These are phyloP conservation scores for Didymosphaeria variabile DNA, from an alignment of 2,329 filamentous ascomycete genomes.

Conservation along the genomic window DNA sequence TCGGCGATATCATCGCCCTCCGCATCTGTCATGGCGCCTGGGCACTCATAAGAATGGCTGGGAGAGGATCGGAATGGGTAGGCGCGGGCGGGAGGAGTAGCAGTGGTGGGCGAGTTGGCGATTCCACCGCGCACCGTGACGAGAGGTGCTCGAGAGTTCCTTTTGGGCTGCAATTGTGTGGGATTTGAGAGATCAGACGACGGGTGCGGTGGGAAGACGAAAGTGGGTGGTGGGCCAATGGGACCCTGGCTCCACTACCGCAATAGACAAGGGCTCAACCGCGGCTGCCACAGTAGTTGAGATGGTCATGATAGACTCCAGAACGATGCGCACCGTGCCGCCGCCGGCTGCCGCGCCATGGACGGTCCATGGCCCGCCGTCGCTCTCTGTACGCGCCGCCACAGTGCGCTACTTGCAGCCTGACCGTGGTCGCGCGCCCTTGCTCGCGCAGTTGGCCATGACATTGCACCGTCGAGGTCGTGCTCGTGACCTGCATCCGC, in stretches of 20 bases:
- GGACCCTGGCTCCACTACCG: conserved; percentile 9
- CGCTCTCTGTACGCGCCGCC: conserved; percentile 1
- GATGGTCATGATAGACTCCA: background rate
- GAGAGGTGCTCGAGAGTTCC: conserved; percentile 28
- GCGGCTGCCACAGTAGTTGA: conserved; percentile 8
- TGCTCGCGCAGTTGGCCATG: background rate
- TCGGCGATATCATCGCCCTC: conserved; percentile 33
- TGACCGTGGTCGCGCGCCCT: background rate
- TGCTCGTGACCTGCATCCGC: conserved; percentile 9
- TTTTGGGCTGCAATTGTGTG: conserved; percentile 29
- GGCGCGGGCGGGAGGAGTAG: background rate
- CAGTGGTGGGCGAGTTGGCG: background rate
- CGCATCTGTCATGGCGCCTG: conserved; percentile 42
- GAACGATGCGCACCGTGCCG: background rate
- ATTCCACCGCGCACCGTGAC: background rate
- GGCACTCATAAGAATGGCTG: conserved; percentile 40
- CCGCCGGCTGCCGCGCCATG: background rate
- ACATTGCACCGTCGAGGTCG: background rate
- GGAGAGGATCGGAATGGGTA: background rate
- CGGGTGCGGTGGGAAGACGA: background rate
- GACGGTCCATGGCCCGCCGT: background rate
- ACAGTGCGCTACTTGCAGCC: background rate
- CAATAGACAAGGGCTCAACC: background rate
- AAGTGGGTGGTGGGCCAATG: conserved; percentile 4
- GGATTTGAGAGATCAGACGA: conserved; percentile 12